Conservation (phyloP, 441 rosid genomes). For the Syzygium syzygioides region DNA sequence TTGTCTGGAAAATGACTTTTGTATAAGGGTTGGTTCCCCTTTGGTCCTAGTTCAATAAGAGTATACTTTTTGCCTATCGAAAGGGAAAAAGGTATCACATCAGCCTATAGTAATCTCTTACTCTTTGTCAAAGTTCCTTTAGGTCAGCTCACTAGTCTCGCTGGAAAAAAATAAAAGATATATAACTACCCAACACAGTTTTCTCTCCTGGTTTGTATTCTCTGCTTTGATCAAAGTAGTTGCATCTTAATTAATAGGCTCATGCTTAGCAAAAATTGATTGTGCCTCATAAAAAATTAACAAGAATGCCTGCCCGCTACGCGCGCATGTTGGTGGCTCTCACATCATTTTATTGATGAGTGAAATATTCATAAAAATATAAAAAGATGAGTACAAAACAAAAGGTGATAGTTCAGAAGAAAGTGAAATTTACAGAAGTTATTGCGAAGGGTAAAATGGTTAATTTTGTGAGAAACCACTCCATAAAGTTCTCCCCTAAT, state of each 20-base stretch:
- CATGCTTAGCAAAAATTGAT: not conserved
- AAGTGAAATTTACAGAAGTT: not conserved
- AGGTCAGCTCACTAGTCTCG: not conserved
- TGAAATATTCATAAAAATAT: not conserved
- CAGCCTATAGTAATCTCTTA: not conserved
- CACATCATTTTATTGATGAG: not conserved
- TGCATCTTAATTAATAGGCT: not conserved
- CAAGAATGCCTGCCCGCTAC: not conserved
- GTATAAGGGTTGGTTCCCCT: not conserved
- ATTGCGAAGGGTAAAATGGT: not conserved
- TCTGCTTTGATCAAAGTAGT: not conserved
- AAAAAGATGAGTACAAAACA: not conserved
- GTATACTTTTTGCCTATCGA: not conserved
- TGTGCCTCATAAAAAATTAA: not conserved
- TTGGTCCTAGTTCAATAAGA: not conserved
- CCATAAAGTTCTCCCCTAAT: not conserved
- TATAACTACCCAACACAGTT: not conserved
- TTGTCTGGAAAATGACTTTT: not conserved
- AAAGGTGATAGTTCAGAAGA: not conserved
- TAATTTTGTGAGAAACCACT: not conserved
- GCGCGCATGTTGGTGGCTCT: not conserved
- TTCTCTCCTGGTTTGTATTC: not conserved
- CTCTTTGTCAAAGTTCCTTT: not conserved
- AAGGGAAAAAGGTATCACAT: not conserved
- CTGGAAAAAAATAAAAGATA: not conserved